Base-by-base conservation (phyloP, 805 yeast species). In the Yamadazyma olivae region DNA sequence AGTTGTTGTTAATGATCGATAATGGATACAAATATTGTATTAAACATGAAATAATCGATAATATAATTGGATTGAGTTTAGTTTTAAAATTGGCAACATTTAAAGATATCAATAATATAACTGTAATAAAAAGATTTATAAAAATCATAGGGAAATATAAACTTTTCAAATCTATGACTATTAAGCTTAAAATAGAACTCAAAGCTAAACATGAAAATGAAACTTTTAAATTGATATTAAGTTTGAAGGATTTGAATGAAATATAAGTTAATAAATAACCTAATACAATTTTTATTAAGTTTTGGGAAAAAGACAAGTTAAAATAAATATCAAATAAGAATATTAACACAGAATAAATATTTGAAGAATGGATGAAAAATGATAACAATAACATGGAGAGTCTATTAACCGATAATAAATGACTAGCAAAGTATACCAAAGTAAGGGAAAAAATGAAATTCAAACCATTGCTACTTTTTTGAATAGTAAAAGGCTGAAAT, bases 251-350 rank as follows among this genome's bases (percentile, higher is more conserved):
- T 12, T 25, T 25, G 14, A 21, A 30, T 6, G 31, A 19, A 7
- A 23, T n/a, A 5, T 30, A 15, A n/a, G 24, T 10, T 3, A 30
- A 19, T 3, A 9, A 5, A 17, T 36, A 31, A 16, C 39, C 39
- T 2, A 31, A 10, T 5, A 30, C 22, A 15, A 36, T n/a, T 15
- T 31, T 36, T 2, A 36, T 5, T 8, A 36, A 19, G n/a, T 21
- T 26, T 4, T 10, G 3, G 14, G 32, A 17, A 5, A 6, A 7
- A 6, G 18, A 24, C 3, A 36, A 4, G 18, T 36, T 36, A 14
- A 30, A 36, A 26, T 26, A 30, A 19, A 36, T 31, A 15, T 36
- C 39, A 27, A 31, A 30, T 6, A 28, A 16, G 16, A 36, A 30
- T 27, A 21, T 20, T n/a, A 21, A 17, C 3, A 36, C 5, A 6